Conservation (phyloP, 2,329 filamentous ascomycete species). For the Exutisphaerella laricina region DNA sequence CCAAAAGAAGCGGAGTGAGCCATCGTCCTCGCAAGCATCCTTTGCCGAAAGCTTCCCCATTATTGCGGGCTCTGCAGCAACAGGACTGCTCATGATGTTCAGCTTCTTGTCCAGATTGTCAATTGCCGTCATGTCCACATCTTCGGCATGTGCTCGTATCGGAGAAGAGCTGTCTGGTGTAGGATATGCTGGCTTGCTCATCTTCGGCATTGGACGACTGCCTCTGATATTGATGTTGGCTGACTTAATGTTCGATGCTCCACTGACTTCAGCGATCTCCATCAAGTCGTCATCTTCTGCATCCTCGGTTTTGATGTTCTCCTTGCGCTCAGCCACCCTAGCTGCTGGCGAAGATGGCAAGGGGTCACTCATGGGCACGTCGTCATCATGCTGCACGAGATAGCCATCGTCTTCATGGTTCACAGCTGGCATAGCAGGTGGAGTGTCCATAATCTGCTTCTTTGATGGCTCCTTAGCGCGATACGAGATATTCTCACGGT, state of each 20-base stretch:
- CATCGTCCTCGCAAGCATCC: slow-evolving; percentile 89
- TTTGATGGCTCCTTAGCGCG: slow-evolving; percentile 9
- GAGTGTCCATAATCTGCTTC: slow-evolving; percentile 17
- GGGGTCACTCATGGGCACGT: slow-evolving; percentile 75
- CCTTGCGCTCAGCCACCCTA: slow-evolving; percentile 36
- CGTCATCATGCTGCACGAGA: slow-evolving; percentile 56
- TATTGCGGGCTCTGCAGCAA: slow-evolving; percentile 55
- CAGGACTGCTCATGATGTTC: slow-evolving; percentile 75
- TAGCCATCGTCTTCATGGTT: slow-evolving; percentile 50
- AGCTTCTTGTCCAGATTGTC: slow-evolving; percentile 79
- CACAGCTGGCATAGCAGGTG: slow-evolving; percentile 14
- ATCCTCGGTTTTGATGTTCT: slow-evolving; percentile 58
- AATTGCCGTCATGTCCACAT: slow-evolving; percentile 74
- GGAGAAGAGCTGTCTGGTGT: slow-evolving; percentile 75
- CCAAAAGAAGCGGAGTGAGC: slow-evolving; percentile 93
- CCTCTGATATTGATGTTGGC: slow-evolving; percentile 80
- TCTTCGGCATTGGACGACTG: slow-evolving; percentile 68
- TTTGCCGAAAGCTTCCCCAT: slow-evolving; percentile 77
- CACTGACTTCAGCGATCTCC: slow-evolving; percentile 74
- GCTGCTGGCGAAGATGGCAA: slow-evolving; percentile 70
- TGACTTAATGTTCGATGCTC: slow-evolving; percentile 55
- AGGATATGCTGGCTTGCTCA: slow-evolving; percentile 61
- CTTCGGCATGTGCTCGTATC: slow-evolving; percentile 51
- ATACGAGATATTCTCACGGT: slow-evolving; percentile 34
- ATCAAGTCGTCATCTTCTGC: slow-evolving; percentile 75